Conservation (phyloP, 1,139 yeast genomes). For the Scheffersomyces parashehatae region DNA sequence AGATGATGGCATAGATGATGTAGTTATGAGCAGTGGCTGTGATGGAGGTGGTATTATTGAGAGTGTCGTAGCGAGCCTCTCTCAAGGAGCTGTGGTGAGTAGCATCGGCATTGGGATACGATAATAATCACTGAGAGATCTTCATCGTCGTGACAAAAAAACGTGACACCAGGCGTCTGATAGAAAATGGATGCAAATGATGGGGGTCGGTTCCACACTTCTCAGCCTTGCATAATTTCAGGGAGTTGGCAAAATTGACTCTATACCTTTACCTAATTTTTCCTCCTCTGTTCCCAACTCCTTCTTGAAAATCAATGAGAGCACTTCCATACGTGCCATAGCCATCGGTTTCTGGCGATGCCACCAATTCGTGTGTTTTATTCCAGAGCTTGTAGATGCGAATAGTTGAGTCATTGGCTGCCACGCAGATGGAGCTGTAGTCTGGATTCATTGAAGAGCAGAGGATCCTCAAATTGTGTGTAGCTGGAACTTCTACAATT, state of each 20-base stretch:
- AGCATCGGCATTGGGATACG: no score
- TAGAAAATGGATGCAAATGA: no score
- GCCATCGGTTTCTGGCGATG: slow-evolving; percentile 36
- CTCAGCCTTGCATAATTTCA: no score
- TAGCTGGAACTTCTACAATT: slow-evolving; percentile 51
- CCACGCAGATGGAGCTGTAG: slow-evolving; percentile 61
- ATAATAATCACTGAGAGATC: no score
- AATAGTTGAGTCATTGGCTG: slow-evolving; percentile 75
- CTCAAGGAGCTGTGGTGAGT: no score
- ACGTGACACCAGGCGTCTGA: no score
- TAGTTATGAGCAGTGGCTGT: no score
- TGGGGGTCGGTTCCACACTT: no score
- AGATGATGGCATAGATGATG: not conserved
- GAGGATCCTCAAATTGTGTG: slow-evolving; percentile 56
- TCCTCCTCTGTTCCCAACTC: slow-evolving; percentile 29
- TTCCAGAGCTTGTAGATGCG: slow-evolving; percentile 74
- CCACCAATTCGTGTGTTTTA: slow-evolving; percentile 11
- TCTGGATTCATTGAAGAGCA: slow-evolving; percentile 71
- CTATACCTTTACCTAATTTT: slow-evolving; percentile 17
- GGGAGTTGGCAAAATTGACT: no score
- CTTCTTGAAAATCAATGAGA: slow-evolving; percentile 60
- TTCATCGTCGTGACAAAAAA: no score
- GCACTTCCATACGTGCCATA: slow-evolving; percentile 53
- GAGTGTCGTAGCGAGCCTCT: no score
- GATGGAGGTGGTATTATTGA: no score